Percentiles rank a stretch among this genome's conserved stretches.
Conservation (phyloP, 2,329 filamentous ascomycete species). For the Emmonsia crescens region DNA sequence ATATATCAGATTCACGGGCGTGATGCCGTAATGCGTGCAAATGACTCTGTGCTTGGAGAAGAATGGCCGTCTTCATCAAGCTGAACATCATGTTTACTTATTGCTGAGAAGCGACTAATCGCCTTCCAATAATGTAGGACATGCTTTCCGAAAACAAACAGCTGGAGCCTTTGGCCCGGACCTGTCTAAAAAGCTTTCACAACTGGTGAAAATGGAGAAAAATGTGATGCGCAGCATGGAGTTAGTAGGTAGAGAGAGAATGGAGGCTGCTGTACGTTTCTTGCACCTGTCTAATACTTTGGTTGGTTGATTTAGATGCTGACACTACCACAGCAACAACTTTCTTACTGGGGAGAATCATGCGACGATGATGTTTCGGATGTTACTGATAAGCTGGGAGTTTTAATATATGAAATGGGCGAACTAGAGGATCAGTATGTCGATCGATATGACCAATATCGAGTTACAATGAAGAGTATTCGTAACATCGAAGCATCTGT, state of each 20-base stretch:
- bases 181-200: slow-evolving; percentile 91
- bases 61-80: not conserved
- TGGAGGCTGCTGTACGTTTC: slow-evolving; percentile 85
- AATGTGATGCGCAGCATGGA: slow-evolving; percentile 99
- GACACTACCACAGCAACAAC: slow-evolving; percentile 64
- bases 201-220: slow-evolving; percentile 99
- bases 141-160: slow-evolving; percentile 47
- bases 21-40: slow-evolving; percentile 6
- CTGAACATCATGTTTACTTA: not conserved
- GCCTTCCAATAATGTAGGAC: slow-evolving; percentile 37
- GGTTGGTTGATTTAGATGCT: slow-evolving; percentile 11
- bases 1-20: not conserved
- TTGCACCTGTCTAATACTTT: not conserved
- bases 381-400: slow-evolving; percentile 96
- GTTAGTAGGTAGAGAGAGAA: slow-evolving; percentile 84
- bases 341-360: slow-evolving; percentile 92
- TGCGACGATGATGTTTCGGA: slow-evolving; percentile 97
- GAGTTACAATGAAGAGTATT: slow-evolving; percentile 98
- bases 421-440: slow-evolving; percentile 98
- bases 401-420: slow-evolving; percentile 95
- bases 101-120: not conserved
- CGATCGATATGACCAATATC: slow-evolving; percentile 98
- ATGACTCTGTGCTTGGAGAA: not conserved
- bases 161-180: slow-evolving; percentile 57
- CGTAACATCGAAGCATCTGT: slow-evolving; percentile 98